These are phyloP conservation scores for Carex myosuroides DNA, from an alignment of 176 grass and related monocot species.

Conservation along the genomic window DNA sequence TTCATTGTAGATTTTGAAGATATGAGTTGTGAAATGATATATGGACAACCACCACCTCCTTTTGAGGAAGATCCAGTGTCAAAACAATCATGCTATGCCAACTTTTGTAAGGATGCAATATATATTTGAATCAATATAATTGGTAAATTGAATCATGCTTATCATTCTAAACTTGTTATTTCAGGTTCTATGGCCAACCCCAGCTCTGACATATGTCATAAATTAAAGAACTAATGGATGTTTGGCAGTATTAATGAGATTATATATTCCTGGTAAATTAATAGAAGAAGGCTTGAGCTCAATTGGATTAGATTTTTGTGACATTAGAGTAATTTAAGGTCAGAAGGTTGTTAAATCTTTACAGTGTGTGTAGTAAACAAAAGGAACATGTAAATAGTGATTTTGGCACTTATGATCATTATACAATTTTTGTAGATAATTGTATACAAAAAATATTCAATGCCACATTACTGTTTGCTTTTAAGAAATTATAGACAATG, in stretches of 20 bases:
- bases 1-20: conserved; percentile 78
- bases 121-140: not conserved
- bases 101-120: conserved; percentile 47
- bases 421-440: not conserved
- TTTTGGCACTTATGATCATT: not conserved
- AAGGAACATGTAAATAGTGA: not conserved
- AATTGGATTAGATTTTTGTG: not conserved
- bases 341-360: not conserved
- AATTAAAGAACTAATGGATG: conserved; percentile 24
- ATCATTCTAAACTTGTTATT: not conserved
- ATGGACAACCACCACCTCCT: conserved; percentile 69
- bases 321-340: no score
- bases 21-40: conserved; percentile 98
- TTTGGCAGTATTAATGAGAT: not conserved
- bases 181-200: conserved; percentile 75
- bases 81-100: conserved; percentile 72
- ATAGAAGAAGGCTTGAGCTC: not conserved
- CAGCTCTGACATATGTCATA: conserved; percentile 55
- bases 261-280: not conserved
- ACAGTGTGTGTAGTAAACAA: conserved; percentile 5
- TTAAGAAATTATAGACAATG: no score
- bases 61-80: conserved; percentile 74
- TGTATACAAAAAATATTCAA: not conserved
- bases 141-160: not conserved
- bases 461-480: no score